Evolutionary conservation across 2,329 filamentous ascomycete genomes (phyloP).

Genomic region (Clonostachys rhizophaga): DNA sequence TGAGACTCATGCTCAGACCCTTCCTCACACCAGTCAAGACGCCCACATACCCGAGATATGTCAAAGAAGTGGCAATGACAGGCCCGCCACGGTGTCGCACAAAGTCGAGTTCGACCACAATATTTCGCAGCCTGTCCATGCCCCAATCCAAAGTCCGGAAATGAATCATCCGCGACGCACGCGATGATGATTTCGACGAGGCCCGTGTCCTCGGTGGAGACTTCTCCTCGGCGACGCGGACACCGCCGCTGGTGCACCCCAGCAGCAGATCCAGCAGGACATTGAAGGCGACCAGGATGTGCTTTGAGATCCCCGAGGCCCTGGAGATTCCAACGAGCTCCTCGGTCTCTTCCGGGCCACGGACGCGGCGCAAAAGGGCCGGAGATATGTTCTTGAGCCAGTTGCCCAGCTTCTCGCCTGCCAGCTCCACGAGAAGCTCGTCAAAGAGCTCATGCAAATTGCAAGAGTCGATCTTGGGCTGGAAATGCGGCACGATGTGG

Average conservation of each 20-base stretch:
- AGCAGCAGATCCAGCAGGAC: slow-evolving; percentile 58
- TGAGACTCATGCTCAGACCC: no score
- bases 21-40: slow-evolving; percentile 39
- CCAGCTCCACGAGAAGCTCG: neutral
- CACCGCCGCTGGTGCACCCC: slow-evolving; percentile 54
- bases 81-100: slow-evolving; percentile 22
- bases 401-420: neutral
- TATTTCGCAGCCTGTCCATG: slow-evolving; percentile 41
- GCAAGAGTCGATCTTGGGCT: slow-evolving; percentile 1
- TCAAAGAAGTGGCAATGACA: slow-evolving; percentile 37
- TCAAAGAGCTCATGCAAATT: slow-evolving; percentile 1
- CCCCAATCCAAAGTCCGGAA: slow-evolving; percentile 52
- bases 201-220: neutral
- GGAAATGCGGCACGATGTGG: neutral
- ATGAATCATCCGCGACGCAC: slow-evolving; percentile 35
- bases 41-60: slow-evolving; percentile 44
- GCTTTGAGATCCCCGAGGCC: slow-evolving; percentile 46
- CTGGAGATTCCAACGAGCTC: slow-evolving; percentile 55
- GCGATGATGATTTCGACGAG: neutral
- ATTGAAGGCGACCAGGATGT: slow-evolving; percentile 58
- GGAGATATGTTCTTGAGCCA: slow-evolving; percentile 18
- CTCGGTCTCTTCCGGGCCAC: slow-evolving; percentile 50
- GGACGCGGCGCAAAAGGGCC: slow-evolving; percentile 36
- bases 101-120: slow-evolving; percentile 49
- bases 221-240: slow-evolving; percentile 6